Evolutionary conservation across 352 stramenopile genomes (phyloP), one percentile per base, ranked within the genome.

Genomic region (Globisporangium acanthophoron): DNA sequence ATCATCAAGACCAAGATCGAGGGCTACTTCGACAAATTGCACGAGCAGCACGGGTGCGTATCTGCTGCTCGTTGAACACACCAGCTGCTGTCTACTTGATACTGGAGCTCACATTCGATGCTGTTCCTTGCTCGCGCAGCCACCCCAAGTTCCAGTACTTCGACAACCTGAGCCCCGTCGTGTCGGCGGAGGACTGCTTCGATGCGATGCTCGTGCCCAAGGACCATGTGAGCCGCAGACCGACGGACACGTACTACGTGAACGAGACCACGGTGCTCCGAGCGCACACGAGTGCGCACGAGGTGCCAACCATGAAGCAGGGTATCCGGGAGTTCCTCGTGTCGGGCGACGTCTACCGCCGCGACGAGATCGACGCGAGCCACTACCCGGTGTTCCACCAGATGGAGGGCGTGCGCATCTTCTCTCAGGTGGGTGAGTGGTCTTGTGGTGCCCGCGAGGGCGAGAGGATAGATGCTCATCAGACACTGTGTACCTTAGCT

Each of bases 361-460:
- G 97, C 15, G 97, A 99, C 74, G 97, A 99, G 74, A 99, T 99
- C 67, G 97, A 99, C 67, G 75, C 86, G 13, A 98, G 84, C 47
- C 97, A 99, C 78, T 99, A 99, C 85, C 97, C 97, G 0, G 94
- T 99, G 12, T 99, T 99, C 80, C 97, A 99, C 73, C 93, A 98
- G 65, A 98, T 99, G 92, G 97, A 99, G 67, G 97, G 96, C 51
- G 96, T 98, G 2, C 92, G 96, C 39, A 87, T 99, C 43, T 98
- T 99, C 70, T 74, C 76, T 16, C 82, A 97, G 73, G 74, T 90
- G 52, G 12, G 54, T 50, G 24, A 27, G 24, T 27, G 24, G 24
- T 27, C 24, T 27, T 27, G 24, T 27, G 24, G 1, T 27, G 24
- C 24, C 1, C 24, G 24, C 24, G 24, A 27, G 24, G 24, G 24